These are phyloP conservation scores for Hermanozyma aechmeae DNA, from an alignment of 805 yeast species.

Conservation along the genomic window DNA sequence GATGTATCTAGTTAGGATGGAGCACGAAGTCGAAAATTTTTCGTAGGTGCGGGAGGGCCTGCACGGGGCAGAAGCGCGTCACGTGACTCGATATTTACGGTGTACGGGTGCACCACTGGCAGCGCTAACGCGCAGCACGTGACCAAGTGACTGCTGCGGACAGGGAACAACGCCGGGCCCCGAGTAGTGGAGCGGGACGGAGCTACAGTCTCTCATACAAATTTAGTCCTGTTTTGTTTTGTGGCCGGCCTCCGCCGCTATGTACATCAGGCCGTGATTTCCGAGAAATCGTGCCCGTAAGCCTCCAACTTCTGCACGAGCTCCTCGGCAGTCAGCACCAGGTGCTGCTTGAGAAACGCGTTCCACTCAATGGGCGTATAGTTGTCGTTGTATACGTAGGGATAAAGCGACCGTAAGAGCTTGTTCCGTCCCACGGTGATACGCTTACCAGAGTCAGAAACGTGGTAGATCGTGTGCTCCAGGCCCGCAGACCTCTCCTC, in stretches of 20 bases:
- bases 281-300: slow-evolving; percentile 29
- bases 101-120: too few relatives aligned
- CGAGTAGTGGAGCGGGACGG: too few relatives aligned
- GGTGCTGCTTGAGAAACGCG: slow-evolving; percentile 37
- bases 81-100: too few relatives aligned
- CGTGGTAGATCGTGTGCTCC: slow-evolving; percentile 37
- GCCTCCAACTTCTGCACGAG: slow-evolving; percentile 41
- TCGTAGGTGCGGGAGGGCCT: slow-evolving; percentile 4
- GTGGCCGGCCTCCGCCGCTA: not conserved
- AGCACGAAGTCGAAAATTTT: not conserved
- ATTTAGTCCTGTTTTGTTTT: too few relatives aligned
- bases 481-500: slow-evolving; percentile 25
- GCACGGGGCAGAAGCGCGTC: slow-evolving; percentile 5
- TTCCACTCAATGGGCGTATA: slow-evolving; percentile 38
- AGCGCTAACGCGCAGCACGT: too few relatives aligned
- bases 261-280: slow-evolving; percentile 13
- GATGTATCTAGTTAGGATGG: slow-evolving; percentile 1
- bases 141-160: too few relatives aligned
- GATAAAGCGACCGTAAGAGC: slow-evolving; percentile 46
- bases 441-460: slow-evolving; percentile 31
- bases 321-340: slow-evolving; percentile 36
- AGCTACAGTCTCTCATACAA: too few relatives aligned
- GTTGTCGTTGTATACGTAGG: slow-evolving; percentile 35
- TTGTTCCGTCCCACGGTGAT: slow-evolving; percentile 59
- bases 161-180: too few relatives aligned